phyloP scores from a whole-genome alignment of 2,329 filamentous ascomycete genomes.

The Verticillium dahliae region DNA sequence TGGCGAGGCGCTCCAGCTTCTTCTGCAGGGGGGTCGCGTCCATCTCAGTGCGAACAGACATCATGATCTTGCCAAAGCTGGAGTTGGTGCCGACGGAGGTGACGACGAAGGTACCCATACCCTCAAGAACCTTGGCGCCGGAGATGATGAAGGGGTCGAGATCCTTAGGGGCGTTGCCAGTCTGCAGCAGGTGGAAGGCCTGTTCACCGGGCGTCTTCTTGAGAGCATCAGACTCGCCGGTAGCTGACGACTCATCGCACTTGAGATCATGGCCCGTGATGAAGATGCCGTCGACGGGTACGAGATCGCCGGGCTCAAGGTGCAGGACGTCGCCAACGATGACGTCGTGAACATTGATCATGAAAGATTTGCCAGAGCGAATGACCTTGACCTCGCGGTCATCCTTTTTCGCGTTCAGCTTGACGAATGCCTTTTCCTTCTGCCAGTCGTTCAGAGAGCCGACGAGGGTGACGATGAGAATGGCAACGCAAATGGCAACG shows the following conservation, averaged over 20 bases:
- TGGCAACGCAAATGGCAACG: constrained; percentile 59
- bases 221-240: constrained; percentile 67
- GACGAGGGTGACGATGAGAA: constrained; percentile 57
- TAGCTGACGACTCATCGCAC: constrained; percentile 69
- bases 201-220: constrained; percentile 57
- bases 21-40: constrained; percentile 48
- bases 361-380: constrained; percentile 57
- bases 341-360: constrained; percentile 60
- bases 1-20: constrained; percentile 41
- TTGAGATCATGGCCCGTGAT: constrained; percentile 47
- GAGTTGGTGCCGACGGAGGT: constrained; percentile 51
- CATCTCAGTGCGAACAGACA: constrained; percentile 44
- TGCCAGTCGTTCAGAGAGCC: constrained; percentile 62
- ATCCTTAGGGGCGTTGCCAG: constrained; percentile 35
- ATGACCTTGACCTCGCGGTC: constrained; percentile 61
- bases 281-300: constrained; percentile 65
- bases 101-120: constrained; percentile 46
- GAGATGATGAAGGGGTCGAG: constrained; percentile 61
- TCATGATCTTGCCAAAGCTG: constrained; percentile 48
- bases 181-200: constrained; percentile 48
- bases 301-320: constrained; percentile 62
- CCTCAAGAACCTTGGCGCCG: constrained; percentile 47
- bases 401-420: constrained; percentile 55
- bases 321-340: constrained; percentile 65
- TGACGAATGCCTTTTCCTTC: constrained; percentile 60